A percentile compares a stretch with the other conserved stretches of the same genome.
phyloP scores from a whole-genome alignment of 805 yeast species.

The Blastobotrys chiropterorum region DNA sequence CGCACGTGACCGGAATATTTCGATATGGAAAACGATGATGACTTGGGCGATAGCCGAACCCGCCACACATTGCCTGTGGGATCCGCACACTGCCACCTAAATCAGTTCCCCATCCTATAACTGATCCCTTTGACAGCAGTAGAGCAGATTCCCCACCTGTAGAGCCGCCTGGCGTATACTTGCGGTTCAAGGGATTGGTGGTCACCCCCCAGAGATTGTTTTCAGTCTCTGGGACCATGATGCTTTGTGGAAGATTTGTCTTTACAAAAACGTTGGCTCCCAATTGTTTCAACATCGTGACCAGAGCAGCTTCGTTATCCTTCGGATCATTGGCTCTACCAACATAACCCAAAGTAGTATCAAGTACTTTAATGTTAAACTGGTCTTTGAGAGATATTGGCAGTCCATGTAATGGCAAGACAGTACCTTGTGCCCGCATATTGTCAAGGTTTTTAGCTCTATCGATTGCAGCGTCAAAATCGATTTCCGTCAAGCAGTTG shows the following conservation, averaged over 20 bases:
- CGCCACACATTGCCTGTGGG: slow-evolving; percentile 40
- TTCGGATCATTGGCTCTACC: slow-evolving; percentile 30
- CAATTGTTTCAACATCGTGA: slow-evolving; percentile 33
- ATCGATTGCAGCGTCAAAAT: slow-evolving; percentile 52
- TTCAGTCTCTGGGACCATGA: slow-evolving; percentile 44
- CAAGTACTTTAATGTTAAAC: slow-evolving; percentile 41
- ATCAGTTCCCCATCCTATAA: slow-evolving; percentile 49
- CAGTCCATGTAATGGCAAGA: slow-evolving; percentile 63
- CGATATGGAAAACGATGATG: slow-evolving; percentile 38
- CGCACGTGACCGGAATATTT: slow-evolving; percentile 28
- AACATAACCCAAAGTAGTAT: slow-evolving; percentile 40
- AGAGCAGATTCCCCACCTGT: slow-evolving; percentile 53
- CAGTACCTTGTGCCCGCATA: slow-evolving; percentile 41
- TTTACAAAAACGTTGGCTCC: slow-evolving; percentile 53
- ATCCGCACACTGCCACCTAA: slow-evolving; percentile 49
- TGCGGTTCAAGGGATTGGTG: slow-evolving; percentile 39
- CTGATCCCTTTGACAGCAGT: slow-evolving; percentile 38
- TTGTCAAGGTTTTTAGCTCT: slow-evolving; percentile 52
- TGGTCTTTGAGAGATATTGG: slow-evolving; percentile 58
- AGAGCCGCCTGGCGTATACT: slow-evolving; percentile 48
- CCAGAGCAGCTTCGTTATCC: slow-evolving; percentile 33
- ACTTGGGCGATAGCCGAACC: slow-evolving; percentile 46
- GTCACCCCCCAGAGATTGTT: slow-evolving; percentile 43
- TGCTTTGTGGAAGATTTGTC: slow-evolving; percentile 47
- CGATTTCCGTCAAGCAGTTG: slow-evolving; percentile 34